Evolutionary conservation across 228 moss, liverwort and hornwort genomes (phyloP), one percentile per base, ranked within the genome.

Genomic region (Sphagnum fallax): DNA sequence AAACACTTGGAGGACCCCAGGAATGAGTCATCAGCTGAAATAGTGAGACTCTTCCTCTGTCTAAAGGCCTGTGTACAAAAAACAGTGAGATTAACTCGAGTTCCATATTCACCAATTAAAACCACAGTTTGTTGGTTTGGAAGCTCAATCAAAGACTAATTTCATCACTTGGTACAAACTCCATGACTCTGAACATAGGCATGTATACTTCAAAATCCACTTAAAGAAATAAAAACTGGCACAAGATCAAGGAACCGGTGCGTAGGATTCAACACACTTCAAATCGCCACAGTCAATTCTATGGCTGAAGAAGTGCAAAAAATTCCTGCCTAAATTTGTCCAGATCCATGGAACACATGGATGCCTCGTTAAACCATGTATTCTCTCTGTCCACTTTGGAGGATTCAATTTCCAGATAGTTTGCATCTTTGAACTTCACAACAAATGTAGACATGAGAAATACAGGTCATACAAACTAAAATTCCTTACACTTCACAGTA

Each of bases 1-100:
- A 86, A 73, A 52, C 71, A 77, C 58, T 73, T 69, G 16, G 77
- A 65, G 5, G 75, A 86, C 68, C 85, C 85, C 55, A 77, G 47
- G 62, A 86, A 86, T n/a, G 75, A 79, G 6, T 73, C 77, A 0
- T 77, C 75, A 1, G 50, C 68, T 4, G 73, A 69, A 57, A 86
- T 68, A 10, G 71, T 75, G 11, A 80, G 63, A 63, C 71, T 82
- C 64, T 15, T 79, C 72, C 67, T 80, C 73, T 65, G 82, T 16
- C 69, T 64, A 4, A 77, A 79, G 3, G 18, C 69, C 85, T 85
- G 59, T 48, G 55, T 8, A 55, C 9, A 8, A 55, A 8, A 12
- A 55, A 1, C 12, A 4, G 12, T 55, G 55, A 12, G 9, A 8
- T 12, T 55, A 8, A 55, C 8, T 55, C 9, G 2, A 55, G 55